Evolutionary conservation across 2,329 filamentous ascomycete species (phyloP).

Genomic region (Pseudocercospora vitis): DNA sequence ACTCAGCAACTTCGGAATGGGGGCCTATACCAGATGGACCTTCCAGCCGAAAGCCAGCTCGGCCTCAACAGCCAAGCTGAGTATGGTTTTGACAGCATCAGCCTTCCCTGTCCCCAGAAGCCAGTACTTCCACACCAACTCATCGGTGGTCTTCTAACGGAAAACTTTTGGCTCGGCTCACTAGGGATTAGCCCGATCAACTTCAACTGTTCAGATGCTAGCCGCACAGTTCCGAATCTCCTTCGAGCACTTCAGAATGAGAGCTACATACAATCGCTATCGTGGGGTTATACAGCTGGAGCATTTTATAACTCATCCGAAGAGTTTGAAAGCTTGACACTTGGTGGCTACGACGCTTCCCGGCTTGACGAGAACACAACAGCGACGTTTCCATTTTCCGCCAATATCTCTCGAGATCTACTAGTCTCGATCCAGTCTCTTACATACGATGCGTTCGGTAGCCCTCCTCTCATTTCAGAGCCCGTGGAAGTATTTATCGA

Average conservation of each 20-base stretch:
- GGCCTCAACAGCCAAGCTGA: constrained; percentile 24
- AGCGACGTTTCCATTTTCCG: constrained; percentile 30
- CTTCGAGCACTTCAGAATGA: constrained; percentile 35
- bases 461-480: background rate
- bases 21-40: constrained; percentile 28
- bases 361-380: constrained; percentile 34
- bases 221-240: constrained; percentile 36
- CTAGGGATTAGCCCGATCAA: constrained; percentile 41
- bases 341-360: constrained; percentile 43
- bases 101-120: constrained; percentile 12
- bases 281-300: constrained; percentile 46
- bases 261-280: constrained; percentile 39
- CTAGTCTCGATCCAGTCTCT: constrained; percentile 27
- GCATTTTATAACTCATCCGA: constrained; percentile 29
- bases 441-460: constrained; percentile 4
- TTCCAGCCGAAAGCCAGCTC: constrained; percentile 27
- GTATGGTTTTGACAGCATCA: constrained; percentile 11
- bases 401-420: constrained; percentile 27
- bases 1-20: background rate
- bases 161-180: constrained; percentile 39
- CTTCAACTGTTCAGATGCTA: constrained; percentile 43
- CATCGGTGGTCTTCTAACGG: constrained; percentile 29
- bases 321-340: constrained; percentile 31
- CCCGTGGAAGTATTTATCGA: constrained; percentile 34
- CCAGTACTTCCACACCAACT: constrained; percentile 16